phyloP scores from a whole-genome alignment of 805 yeast species.

The Pichia sporocuriosa region DNA sequence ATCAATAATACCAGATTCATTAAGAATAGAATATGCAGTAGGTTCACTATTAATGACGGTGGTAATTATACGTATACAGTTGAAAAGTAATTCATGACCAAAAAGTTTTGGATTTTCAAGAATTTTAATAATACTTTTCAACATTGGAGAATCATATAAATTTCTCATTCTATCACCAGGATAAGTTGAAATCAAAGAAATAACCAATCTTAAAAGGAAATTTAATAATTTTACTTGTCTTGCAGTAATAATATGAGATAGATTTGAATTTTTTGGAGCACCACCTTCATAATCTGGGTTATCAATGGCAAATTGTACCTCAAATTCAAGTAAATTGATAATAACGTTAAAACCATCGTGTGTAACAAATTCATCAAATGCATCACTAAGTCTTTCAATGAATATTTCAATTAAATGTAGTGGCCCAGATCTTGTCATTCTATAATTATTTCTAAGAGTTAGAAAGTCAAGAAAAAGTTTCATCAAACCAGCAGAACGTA shows the following conservation, averaged over 20 bases:
- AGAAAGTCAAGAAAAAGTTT: constrained; percentile 59
- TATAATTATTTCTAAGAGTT: constrained; percentile 41
- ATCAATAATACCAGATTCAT: constrained; percentile 70
- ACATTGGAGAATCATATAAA: constrained; percentile 76
- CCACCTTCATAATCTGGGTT: constrained; percentile 52
- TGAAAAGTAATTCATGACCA: constrained; percentile 59
- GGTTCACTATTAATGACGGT: constrained; percentile 85
- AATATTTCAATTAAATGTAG: constrained; percentile 48
- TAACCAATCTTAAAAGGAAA: constrained; percentile 55
- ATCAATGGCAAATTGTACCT: constrained; percentile 55
- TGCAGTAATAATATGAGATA: constrained; percentile 46
- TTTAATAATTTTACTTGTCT: constrained; percentile 55
- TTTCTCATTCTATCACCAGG: constrained; percentile 81
- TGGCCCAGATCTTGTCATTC: constrained; percentile 58
- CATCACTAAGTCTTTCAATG: constrained; percentile 39
- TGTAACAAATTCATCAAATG: constrained; percentile 57
- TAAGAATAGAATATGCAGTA: constrained; percentile 72
- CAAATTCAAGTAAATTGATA: constrained; percentile 54
- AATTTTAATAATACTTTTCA: constrained; percentile 53
- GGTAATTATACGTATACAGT: constrained; percentile 56
- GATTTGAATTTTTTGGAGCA: constrained; percentile 45
- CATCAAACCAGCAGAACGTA: constrained; percentile 72
- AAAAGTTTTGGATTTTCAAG: constrained; percentile 50
- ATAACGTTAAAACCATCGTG: constrained; percentile 59
- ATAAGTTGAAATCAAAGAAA: constrained; percentile 60